Evolutionary conservation across 306 rosid genomes (phyloP).

Genomic region (Casuarina cunninghamiana): DNA sequence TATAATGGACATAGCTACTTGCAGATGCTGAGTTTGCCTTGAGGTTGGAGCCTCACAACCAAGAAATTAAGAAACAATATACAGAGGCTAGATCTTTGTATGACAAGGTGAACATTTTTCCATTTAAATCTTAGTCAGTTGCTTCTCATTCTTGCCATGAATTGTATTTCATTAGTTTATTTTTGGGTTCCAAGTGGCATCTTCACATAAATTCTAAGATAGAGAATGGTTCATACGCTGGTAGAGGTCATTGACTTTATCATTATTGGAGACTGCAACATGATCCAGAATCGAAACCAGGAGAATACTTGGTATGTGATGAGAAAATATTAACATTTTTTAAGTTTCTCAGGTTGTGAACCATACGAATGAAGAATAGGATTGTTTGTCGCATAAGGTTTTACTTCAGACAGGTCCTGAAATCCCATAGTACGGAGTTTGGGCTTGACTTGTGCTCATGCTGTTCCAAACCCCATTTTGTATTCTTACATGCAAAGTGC

Average conservation of each 20-base stretch:
- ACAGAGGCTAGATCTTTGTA: slow-evolving; percentile 72
- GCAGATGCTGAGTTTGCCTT: slow-evolving; percentile 93
- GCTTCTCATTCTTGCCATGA: not conserved
- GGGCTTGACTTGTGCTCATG: too few relatives aligned
- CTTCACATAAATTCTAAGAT: not conserved
- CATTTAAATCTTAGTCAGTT: not conserved
- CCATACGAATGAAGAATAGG: not conserved
- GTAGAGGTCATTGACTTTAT: not conserved
- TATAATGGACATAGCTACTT: slow-evolving; percentile 40
- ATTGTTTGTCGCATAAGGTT: not conserved
- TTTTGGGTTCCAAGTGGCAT: not conserved
- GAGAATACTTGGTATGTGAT: not conserved
- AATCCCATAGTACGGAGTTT: not conserved
- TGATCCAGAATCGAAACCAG: not conserved
- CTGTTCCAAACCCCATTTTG: too few relatives aligned
- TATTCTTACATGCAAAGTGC: too few relatives aligned
- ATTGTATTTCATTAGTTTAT: not conserved
- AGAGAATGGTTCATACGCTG: not conserved
- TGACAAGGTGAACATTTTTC: slow-evolving; percentile 62
- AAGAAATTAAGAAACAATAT: slow-evolving; percentile 88
- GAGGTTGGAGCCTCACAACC: slow-evolving; percentile 90
- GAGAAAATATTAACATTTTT: not conserved
- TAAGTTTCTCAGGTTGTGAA: not conserved
- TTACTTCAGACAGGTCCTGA: not conserved
- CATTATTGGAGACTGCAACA: not conserved